Evolutionary conservation across 2,329 filamentous ascomycete species (phyloP), one percentile per base, ranked within the genome.

Genomic region (Cladosporium cucumerinum): DNA sequence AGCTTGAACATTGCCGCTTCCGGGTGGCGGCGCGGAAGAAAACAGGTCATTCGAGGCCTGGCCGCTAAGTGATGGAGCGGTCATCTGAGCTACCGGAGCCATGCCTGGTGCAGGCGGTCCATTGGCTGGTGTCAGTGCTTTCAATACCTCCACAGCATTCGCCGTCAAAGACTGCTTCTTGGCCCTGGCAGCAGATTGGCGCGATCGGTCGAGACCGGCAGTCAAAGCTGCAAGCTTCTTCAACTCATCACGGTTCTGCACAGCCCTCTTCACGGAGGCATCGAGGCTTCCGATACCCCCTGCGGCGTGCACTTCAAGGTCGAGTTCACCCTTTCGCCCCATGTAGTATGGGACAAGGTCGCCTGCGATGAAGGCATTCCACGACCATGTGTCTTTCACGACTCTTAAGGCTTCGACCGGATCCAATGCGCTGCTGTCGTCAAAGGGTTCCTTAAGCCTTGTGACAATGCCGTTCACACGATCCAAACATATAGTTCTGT

Each of bases 381-480:
- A 87, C 3, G 80, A 77, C 70, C 82, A 88, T 1, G 71, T 67
- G 1, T 73, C 71, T 39, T 79, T 77, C 5, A 88, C 68, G 1
- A 69, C 72, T 3, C 79, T 78, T 28, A 84, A 72, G 49, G 83
- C 79, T 16, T 81, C 72, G 3, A 71, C 62, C 3, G 73, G 69
- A 7, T 72, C 72, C 5, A 55, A 18, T 30, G 21, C 48, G n/a
- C 48, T 39, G 46, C n/a, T 34, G 1, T 28, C 59, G 21, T 60
- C 65, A 23, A 67, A 68, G 3, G 63, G 58, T 25, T 34, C 52
- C 59, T 58, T 65, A 46, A 67, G 68, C 63, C 39, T 65, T 43
- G 51, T 28, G 43, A 68, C 65, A 18, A 72, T 60, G 25, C 62
- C 49, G 6, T 65, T 48, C 30, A 70, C 57, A 6, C 66, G 61